Base-by-base conservation (phyloP, 164 flowering plant genomes). In the Magnolia changhungtana region DNA sequence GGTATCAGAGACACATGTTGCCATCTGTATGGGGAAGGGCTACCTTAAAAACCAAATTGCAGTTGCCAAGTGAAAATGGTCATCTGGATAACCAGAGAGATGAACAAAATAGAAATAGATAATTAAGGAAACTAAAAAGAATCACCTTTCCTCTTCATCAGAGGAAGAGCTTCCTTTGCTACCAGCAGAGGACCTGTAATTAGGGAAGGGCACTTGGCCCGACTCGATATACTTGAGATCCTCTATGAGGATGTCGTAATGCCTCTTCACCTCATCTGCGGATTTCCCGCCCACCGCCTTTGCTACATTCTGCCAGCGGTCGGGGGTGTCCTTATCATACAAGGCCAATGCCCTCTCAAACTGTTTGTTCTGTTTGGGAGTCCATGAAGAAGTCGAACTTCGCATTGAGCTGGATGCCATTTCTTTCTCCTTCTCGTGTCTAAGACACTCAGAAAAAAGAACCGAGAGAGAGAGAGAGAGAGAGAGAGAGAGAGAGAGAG, bases 301-400 rank as follows among this genome's bases (percentile, higher is more conserved):
- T 8, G 95, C 95, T n/a, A 92, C 51, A 7, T 84, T 90, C 61
- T 85, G 78, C 95, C 95, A 92, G 69, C 91, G 83, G 72, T 91
- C 91, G 0, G 93, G 91, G 24, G 90, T 86, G 76, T 90, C 90
- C 82, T 83, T 76, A 84, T 87, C 87, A 75, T 87, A 89, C 2
- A 78, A 65, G 2, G 91, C 92, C 78, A 92, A 51, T 0, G 95
- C 97, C 76, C 84, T 80, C 82, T 92, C 97, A 24, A 92, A 91
- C 84, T 82, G 72, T 75, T 89, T 90, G 88, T 91, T 87, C 73
- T 91, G 90, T 79, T 83, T 83, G 1, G 83, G 52, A 8, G 97
- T 91, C 97, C 97, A 92, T 2, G 76, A 69, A 5, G 81, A 84
- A 77, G 73, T 63, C n/a, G 77, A 64, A 27, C 76, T 59, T 23